A percentile compares a stretch with the other conserved stretches of the same genome.
Conservation (phyloP, 75 land plant species). For the Picea glauca region DNA sequence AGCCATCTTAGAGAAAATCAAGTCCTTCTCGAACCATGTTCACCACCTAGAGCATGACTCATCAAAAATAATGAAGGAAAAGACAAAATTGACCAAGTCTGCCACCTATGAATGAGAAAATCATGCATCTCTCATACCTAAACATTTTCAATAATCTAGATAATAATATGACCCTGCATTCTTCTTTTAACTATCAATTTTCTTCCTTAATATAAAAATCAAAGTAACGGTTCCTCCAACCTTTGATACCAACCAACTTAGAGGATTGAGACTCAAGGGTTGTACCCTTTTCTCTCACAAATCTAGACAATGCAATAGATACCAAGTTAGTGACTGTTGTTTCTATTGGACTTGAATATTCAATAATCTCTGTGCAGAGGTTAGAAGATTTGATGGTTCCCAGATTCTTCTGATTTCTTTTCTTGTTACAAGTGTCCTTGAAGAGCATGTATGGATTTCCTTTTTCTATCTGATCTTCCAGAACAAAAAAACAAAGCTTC, state of each 20-base stretch:
- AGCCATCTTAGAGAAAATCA: too few species aligned
- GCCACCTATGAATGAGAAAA: too few species aligned
- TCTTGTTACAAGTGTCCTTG: slow-evolving; percentile 91
- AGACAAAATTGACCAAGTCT: too few species aligned
- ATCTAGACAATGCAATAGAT: slow-evolving; percentile 90
- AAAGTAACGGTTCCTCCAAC: slow-evolving; percentile 63
- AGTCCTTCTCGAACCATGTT: too few species aligned
- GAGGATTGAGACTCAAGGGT: slow-evolving; percentile 87
- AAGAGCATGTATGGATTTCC: slow-evolving; percentile 95
- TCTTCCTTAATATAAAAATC: slow-evolving; percentile 63
- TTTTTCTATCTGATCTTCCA: slow-evolving; percentile 89
- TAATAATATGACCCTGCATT: too few species aligned
- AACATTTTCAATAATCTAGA: too few species aligned
- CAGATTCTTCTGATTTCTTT: slow-evolving; percentile 94
- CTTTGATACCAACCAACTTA: too few species aligned
- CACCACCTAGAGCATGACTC: too few species aligned
- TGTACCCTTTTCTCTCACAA: slow-evolving; percentile 85
- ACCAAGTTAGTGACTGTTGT: slow-evolving; percentile 96
- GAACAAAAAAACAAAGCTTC: slow-evolving; percentile 82
- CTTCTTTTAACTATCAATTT: too few species aligned
- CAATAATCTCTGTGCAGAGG: slow-evolving; percentile 89
- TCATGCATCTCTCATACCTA: too few species aligned
- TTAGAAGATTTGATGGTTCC: slow-evolving; percentile 97
- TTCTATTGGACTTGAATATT: slow-evolving; percentile 83
- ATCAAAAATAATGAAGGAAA: too few species aligned